Evolutionary conservation across 2,329 filamentous ascomycete genomes (phyloP), one percentile per base, ranked within the genome.

Genomic region (Cordyceps militaris): DNA sequence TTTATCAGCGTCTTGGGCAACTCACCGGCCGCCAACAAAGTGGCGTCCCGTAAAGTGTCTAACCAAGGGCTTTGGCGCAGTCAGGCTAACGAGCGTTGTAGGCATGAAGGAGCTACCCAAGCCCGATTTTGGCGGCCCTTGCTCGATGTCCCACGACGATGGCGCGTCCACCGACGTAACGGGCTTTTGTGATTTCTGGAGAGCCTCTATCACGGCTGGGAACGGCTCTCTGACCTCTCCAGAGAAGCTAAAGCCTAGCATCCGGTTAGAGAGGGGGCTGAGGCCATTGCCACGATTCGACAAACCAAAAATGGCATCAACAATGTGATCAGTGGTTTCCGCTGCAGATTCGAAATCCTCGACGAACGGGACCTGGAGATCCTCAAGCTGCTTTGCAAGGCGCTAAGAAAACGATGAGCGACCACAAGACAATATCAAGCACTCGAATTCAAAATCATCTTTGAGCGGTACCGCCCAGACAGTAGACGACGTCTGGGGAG

Each of bases 211-310:
- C 14, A 97, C 88, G 0, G 79, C 79, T 0, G 87, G 86, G 68
- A 97, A 99, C 1, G 94, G 94, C 63, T 96, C 90, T n/a, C 94
- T 86, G 55, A 99, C 87, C 63, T 94, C 87, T 7, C 92, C 93
- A 1, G 86, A 87, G 75, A 99, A 99, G 60, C 88, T 94, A 76
- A 99, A 99, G 8, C 90, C 87, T 88, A 36, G 26, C 47, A 55
- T 32, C 14, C 19, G 21, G 43, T 60, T 34, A 56, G 50, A 19
- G 34, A 14, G 48, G 14, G 28, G 19, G 24, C 55, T 52, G 43
- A 52, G 56, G 24, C 38, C 19, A 56, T 32, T 46, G n/a, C 26
- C 48, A 54, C 34, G n/a, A 46, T 58, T 42, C 28, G 16, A 73
- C 74, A 47, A 71, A 88, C 89, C 91, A 69, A 99, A 99, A 61